Base-by-base conservation (phyloP, 257 asterid species). In the Thymus mandschuricus region DNA sequence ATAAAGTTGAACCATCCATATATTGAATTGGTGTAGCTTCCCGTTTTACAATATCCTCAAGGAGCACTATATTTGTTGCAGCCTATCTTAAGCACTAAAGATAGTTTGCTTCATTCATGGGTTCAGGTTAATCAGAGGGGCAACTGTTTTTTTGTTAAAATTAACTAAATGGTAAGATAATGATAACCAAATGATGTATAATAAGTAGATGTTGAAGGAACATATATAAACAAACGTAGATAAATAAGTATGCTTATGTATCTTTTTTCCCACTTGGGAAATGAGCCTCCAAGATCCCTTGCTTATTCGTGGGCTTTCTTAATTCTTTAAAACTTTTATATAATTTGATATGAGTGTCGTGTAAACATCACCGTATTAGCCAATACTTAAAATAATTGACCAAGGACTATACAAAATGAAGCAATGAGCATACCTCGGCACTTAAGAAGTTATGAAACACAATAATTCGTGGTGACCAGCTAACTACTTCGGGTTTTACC, bases 401-500 rank as follows among this genome's bases (percentile, higher is more conserved):
- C 8, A 70, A 34, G 31, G 61, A 64, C 54, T 30, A 40, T 1
- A 75, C 44, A 64, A 48, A 61, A 63, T 54, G 38, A 57, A 10
- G 60, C 73, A 51, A 51, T 66, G 40, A 44, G 38, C 82, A 43
- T 84, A 91, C 97, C 96, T 91, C 95, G 0, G 78, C 44, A 76
- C 97, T 91, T 77, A 89, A 80, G 82, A 91, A 91, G 83, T 87
- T 84, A 68, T 86, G 96, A 59, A 89, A 86, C 60, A 87, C 68
- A 38, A 89, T 67, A 61, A 91, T 81, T 46, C 97, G 81, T 1
- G 97, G 97, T 48, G 88, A 71, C 97, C 96, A 91, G 88, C 86
- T 87, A 67, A 91, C 46, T 74, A 91, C 75, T 84, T 89, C 97
- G 75, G 97, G 96, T 76, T 80, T 89, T 54, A 91, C 90, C 97